Evolutionary conservation across 116 monocot species (phyloP).

Genomic region (Thalassia testudinum): DNA sequence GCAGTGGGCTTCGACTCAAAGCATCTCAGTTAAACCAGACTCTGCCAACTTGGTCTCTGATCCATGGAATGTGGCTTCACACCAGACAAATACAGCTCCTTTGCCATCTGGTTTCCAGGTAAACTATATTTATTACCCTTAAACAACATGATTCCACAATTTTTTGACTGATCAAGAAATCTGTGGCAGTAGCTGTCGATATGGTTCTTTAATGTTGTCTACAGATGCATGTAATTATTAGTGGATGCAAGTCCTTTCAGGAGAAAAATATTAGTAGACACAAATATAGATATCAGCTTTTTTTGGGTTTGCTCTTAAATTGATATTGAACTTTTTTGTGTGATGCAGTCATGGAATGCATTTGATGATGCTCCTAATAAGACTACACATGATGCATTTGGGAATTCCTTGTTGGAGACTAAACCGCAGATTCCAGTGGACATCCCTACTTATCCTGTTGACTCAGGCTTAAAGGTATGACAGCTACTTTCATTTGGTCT

Average conservation of each 20-base stretch:
- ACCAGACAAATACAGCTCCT: conserved; percentile 11
- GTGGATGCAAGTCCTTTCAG: background rate
- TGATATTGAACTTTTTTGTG: background rate
- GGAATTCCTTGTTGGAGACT: conserved; percentile 3
- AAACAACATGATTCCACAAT: background rate
- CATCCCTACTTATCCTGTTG: conserved; percentile 3
- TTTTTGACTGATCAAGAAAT: background rate
- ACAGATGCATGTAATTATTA: background rate
- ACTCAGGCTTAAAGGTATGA: conserved; percentile 21
- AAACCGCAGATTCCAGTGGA: conserved; percentile 5
- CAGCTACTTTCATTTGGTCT: conserved; percentile 1
- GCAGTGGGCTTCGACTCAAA: conserved; percentile 17
- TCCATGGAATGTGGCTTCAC: conserved; percentile 20
- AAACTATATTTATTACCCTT: background rate
- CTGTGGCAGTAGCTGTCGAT: background rate
- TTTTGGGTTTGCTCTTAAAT: background rate
- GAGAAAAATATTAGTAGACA: too few relatives aligned
- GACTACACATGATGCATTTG: conserved; percentile 1
- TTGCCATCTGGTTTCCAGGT: conserved; percentile 29
- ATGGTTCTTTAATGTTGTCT: background rate
- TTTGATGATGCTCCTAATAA: conserved; percentile 29
- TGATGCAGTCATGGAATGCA: conserved; percentile 53
- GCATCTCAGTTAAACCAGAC: conserved; percentile 3
- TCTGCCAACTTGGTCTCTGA: conserved; percentile 8
- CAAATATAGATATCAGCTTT: background rate